Evolutionary conservation across 139 green algal species (phyloP).

Genomic region (Nannochloris sp.): DNA sequence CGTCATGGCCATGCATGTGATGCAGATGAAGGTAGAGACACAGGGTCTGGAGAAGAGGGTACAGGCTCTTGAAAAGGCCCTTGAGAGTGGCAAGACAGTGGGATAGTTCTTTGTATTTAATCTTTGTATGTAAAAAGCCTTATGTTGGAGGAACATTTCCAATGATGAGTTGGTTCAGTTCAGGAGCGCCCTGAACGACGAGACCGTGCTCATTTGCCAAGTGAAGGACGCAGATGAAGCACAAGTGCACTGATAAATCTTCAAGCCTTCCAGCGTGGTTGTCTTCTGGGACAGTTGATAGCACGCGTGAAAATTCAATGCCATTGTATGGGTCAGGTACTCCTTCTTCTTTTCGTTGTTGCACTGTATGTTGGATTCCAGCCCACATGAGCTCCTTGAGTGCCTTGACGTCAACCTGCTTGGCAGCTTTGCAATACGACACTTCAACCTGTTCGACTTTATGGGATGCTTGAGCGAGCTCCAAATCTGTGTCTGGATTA

Average conservation of each 20-base stretch:
- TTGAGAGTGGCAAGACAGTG: neutral
- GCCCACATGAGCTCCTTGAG: constrained; percentile 77
- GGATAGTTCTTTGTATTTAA: neutral
- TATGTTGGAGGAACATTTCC: neutral
- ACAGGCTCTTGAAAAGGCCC: too few species aligned
- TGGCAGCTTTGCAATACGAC: constrained; percentile 53
- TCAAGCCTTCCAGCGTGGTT: constrained; percentile 37
- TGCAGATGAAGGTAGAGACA: too few species aligned
- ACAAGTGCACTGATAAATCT: constrained; percentile 85
- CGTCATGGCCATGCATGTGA: too few species aligned
- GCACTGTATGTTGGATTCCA: constrained; percentile 29
- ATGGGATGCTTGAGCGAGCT: constrained; percentile 34
- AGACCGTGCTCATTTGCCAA: constrained; percentile 90
- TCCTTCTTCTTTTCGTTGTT: neutral
- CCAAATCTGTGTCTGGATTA: neutral
- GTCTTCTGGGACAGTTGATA: constrained; percentile 37
- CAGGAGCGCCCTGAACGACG: constrained; percentile 15
- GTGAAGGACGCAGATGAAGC: constrained; percentile 97
- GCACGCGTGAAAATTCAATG: constrained; percentile 33
- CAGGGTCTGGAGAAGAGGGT: too few species aligned
- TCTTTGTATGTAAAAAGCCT: neutral
- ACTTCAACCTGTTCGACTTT: constrained; percentile 56
- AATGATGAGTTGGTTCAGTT: constrained; percentile 16
- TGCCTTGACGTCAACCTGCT: constrained; percentile 72
- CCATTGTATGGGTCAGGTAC: neutral